These are phyloP conservation scores for Leishmania gerbilli DNA, from an alignment of 208 protist species.

Conservation along the genomic window DNA sequence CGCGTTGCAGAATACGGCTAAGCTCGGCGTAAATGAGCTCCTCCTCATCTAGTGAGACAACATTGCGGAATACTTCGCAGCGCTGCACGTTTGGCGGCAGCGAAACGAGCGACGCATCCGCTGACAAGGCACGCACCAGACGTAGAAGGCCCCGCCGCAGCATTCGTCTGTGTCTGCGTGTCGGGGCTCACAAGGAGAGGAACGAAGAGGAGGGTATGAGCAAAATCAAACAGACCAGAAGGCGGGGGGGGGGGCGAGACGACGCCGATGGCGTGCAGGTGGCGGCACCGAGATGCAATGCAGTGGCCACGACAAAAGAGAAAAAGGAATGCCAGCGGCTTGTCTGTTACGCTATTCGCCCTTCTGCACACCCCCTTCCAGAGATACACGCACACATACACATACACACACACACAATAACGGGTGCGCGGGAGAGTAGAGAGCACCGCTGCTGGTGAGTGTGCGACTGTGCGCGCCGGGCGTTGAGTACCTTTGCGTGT, in stretches of 20 bases:
- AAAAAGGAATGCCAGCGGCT: background rate
- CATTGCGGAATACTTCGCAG: constrained; percentile 78
- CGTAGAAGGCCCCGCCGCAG: constrained; percentile 13
- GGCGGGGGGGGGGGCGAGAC: background rate
- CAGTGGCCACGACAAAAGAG: background rate
- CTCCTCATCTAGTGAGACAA: constrained; percentile 65
- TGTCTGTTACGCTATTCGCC: background rate
- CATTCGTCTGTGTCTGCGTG: background rate
- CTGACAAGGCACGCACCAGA: constrained; percentile 20
- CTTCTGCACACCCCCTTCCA: no score
- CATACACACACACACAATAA: background rate
- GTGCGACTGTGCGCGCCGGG: background rate
- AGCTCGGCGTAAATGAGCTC: constrained; percentile 75
- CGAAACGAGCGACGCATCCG: constrained; percentile 59
- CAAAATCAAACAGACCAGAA: no score
- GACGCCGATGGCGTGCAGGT: background rate
- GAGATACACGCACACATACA: background rate
- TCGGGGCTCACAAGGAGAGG: background rate
- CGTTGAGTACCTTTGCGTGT: background rate
- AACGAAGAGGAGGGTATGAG: background rate
- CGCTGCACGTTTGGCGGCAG: constrained; percentile 57
- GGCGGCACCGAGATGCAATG: no score
- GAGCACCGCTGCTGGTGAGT: background rate
- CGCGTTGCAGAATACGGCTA: constrained; percentile 51
- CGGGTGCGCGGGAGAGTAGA: background rate